phyloP scores from a whole-genome alignment of 176 grass and related monocot species.

The Carex myosuroides region DNA sequence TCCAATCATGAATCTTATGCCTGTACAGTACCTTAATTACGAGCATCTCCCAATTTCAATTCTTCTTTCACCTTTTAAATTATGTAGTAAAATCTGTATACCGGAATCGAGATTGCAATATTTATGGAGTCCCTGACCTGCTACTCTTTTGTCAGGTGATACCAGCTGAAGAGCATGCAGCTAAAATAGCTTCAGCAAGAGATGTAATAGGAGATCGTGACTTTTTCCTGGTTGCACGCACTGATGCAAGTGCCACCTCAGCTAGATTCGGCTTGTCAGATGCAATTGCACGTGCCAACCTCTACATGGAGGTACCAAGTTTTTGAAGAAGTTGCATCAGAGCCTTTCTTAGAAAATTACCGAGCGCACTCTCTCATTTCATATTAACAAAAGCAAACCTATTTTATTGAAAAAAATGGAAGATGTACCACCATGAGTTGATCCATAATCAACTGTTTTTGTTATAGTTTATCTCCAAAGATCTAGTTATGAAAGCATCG shows the following conservation, averaged over 20 bases:
- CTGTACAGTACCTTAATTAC: neutral
- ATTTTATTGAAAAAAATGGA: neutral
- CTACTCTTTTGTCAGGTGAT: conserved; percentile 29
- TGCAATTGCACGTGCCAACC: conserved; percentile 36
- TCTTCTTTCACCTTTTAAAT: neutral
- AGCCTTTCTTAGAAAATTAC: neutral
- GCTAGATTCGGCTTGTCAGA: conserved; percentile 17
- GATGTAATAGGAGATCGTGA: conserved; percentile 31
- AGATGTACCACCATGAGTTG: neutral
- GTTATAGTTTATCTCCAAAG: neutral
- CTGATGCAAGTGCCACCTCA: conserved; percentile 35
- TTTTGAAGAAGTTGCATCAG: neutral
- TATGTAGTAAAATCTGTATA: neutral
- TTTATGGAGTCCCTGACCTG: neutral
- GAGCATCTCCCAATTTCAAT: neutral
- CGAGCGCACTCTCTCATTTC: neutral
- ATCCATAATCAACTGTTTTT: neutral
- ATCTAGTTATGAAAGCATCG: neutral
- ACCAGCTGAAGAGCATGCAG: conserved; percentile 43
- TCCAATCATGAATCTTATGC: neutral
- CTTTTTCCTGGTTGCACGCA: conserved; percentile 41
- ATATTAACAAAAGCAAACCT: neutral
- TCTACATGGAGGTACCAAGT: conserved; percentile 39
- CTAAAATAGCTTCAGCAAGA: conserved; percentile 40
- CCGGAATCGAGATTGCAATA: neutral